Evolutionary conservation across 2,329 filamentous ascomycete species (phyloP).

Genomic region (Ceratocystis diversiconidia): DNA sequence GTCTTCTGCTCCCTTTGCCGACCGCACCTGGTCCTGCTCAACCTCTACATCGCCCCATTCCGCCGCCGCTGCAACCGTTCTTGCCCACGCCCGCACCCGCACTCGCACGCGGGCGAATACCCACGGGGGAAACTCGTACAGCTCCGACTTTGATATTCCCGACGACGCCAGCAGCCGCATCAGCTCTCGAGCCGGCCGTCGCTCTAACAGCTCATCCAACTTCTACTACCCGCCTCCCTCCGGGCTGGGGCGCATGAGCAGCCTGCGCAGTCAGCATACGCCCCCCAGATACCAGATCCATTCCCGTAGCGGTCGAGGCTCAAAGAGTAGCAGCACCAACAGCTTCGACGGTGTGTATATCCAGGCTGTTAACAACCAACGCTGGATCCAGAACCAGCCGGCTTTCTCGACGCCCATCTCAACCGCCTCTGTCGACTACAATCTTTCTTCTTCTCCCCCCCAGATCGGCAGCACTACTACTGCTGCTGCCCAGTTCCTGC

Average conservation of each 20-base stretch:
- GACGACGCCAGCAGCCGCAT: conserved; percentile 41
- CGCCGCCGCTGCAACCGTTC: conserved; percentile 4
- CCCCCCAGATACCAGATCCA: conserved; percentile 33
- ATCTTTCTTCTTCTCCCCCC: neutral
- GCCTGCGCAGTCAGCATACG: conserved; percentile 37
- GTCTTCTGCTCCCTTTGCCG: conserved; percentile 16
- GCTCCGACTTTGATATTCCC: conserved; percentile 43
- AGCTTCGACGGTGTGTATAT: conserved; percentile 51
- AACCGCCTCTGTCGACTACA: conserved; percentile 3
- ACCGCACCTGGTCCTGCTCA: conserved; percentile 18
- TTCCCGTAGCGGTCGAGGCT: conserved; percentile 47
- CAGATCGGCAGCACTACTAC: neutral
- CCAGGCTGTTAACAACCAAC: conserved; percentile 43
- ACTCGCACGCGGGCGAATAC: conserved; percentile 23
- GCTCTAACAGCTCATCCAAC: conserved; percentile 71
- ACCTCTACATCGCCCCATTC: conserved; percentile 13
- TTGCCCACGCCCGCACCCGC: conserved; percentile 14
- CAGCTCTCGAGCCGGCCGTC: conserved; percentile 44
- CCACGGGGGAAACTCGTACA: conserved; percentile 41
- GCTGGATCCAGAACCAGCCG: conserved; percentile 31
- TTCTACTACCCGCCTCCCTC: conserved; percentile 31
- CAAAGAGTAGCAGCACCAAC: conserved; percentile 58
- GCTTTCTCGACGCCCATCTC: neutral
- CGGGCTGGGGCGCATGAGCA: conserved; percentile 47
- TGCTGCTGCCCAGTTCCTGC: conserved; percentile 8